These are phyloP conservation scores for Salvia miltiorrhiza DNA, from an alignment of 257 asterid genomes.

Conservation along the genomic window DNA sequence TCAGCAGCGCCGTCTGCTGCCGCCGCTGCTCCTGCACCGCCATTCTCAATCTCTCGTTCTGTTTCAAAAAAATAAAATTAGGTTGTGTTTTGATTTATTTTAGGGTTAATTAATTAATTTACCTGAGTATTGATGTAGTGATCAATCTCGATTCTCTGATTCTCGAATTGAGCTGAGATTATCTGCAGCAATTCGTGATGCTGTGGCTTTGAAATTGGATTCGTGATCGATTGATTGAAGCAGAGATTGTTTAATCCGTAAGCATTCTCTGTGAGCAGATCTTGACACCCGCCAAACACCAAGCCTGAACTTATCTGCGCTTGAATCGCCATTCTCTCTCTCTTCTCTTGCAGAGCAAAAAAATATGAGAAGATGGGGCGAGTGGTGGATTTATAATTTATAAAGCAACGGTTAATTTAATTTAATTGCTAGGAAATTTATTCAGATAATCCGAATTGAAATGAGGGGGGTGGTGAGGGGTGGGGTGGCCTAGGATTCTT, in stretches of 20 bases:
- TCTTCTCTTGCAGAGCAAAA: not conserved
- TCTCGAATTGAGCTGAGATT: conserved; percentile 32
- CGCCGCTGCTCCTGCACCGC: conserved; percentile 51
- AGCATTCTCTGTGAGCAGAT: conserved; percentile 39
- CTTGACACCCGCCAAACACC: conserved; percentile 29
- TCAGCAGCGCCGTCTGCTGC: conserved; percentile 28
- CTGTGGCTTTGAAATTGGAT: not conserved
- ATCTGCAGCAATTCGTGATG: conserved; percentile 24
- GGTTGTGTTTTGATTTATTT: too few species aligned
- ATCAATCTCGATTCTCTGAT: conserved; percentile 55
- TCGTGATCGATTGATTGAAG: conserved; percentile 20
- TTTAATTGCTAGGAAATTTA: not conserved
- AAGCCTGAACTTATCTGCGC: conserved; percentile 49
- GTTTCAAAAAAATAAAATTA: conserved; percentile 2
- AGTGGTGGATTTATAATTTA: conserved; percentile 15
- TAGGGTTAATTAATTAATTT: too few species aligned
- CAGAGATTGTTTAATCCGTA: conserved; percentile 34
- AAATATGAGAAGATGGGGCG: conserved; percentile 11
- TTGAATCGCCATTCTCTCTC: conserved; percentile 53
- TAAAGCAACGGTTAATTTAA: not conserved
- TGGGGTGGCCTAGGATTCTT: conserved; percentile 36
- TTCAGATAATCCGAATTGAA: conserved; percentile 2
- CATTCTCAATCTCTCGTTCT: conserved; percentile 65
- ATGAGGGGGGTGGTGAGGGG: not conserved
- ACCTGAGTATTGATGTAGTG: conserved; percentile 58